Base-by-base conservation (phyloP, 768 basidiomycete genomes). In the Panellus pusillus region DNA sequence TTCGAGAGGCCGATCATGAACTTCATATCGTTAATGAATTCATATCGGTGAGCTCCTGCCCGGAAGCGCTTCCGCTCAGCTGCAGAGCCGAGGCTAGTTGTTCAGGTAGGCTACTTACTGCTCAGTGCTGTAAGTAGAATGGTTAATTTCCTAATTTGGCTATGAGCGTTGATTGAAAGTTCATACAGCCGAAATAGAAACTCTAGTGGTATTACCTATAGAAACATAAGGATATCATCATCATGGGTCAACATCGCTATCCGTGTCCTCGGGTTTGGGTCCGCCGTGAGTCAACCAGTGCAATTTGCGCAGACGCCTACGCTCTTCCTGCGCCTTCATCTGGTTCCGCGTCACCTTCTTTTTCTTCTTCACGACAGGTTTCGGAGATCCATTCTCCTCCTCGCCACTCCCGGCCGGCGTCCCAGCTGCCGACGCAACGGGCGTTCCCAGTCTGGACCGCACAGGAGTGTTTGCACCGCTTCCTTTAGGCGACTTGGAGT, bases 341-440 rank as follows among this genome's bases (percentile, higher is more conserved):
- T 96, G 91, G 71, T 93, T 93, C 44, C 91, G 81, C n/a, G 91
- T 92, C 68, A 78, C 36, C 75, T 93, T 96, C 79, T 96, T 96
- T 78, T 94, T 95, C 79, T 88, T 93, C 72, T 77, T 86, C 47
- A 75, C 65, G 36, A 74, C 65, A 37, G 67, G 63, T 24, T 74
- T 77, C 11, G 66, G 68, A 46, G 71, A 67, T 50, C 65, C 72
- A 47, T 68, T 70, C 48, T 83, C 86, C 66, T 93, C 90, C 40
- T 78, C 81, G n/a, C 89, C 91, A 65, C 89, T 91, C 20, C 72
- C 89, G 40, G 80, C 86, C 47, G 90, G 91, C 2, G 94, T 95
- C 17, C 74, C 91, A 47, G 77, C 73, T 6, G 74, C 79, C 11
- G 92, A 93, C 12, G 79, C 86, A 17, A 74, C 77, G 20, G 93